Percentiles rank a stretch among this genome's conserved stretches.
Conservation (phyloP, 148 eudicot species). For the Oxyria digyna region DNA sequence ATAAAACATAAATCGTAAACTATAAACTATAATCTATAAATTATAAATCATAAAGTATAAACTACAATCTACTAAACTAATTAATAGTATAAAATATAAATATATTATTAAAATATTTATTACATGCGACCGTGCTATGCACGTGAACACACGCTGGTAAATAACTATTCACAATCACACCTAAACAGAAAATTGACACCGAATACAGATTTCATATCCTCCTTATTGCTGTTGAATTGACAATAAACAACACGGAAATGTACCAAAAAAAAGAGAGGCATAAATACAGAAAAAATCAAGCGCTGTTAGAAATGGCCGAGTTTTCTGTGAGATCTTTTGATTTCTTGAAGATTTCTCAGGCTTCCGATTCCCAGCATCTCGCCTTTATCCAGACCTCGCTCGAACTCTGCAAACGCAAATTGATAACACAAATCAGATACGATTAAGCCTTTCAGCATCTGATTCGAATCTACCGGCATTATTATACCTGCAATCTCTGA, state of each 20-base stretch:
- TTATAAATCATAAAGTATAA: no score
- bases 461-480: constrained; percentile 14
- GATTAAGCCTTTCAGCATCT: constrained; percentile 14
- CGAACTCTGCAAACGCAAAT: constrained; percentile 13
- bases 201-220: background rate
- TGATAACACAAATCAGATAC: background rate
- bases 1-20: no score
- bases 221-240: background rate
- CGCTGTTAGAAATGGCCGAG: constrained; percentile 26
- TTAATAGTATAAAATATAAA: no score
- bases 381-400: constrained; percentile 15
- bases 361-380: constrained; percentile 36
- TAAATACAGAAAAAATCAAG: background rate
- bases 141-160: no score
- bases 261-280: no score
- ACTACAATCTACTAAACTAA: no score
- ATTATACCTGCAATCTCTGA: constrained; percentile 21
- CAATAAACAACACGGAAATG: background rate
- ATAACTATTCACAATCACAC: no score
- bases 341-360: constrained; percentile 35
- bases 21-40: no score
- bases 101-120: no score
- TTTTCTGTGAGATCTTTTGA: constrained; percentile 33
- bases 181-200: background rate
- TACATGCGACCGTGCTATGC: no score